These are phyloP conservation scores for Populus deltoides DNA, from an alignment of 345 rosid genomes.

Conservation along the genomic window DNA sequence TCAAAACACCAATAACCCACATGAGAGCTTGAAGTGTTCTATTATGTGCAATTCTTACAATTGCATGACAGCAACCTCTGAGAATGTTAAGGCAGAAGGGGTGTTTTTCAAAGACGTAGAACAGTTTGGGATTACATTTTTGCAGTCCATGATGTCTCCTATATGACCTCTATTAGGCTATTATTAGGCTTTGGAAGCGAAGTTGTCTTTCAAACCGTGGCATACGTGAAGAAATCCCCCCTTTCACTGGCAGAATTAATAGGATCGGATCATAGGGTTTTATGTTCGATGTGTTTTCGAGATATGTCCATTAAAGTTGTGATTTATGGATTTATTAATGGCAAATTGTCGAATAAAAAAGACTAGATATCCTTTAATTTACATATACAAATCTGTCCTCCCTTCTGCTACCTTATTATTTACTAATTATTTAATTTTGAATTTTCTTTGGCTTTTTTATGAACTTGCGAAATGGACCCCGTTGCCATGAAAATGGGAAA, in stretches of 20 bases:
- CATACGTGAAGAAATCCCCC: neutral
- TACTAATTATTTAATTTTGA: neutral
- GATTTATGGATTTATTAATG: neutral
- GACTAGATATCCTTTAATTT: neutral
- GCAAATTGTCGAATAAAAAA: neutral
- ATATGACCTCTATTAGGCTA: neutral
- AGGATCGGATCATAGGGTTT: slow-evolving; percentile 1
- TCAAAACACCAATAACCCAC: too few relatives aligned
- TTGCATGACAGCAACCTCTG: neutral
- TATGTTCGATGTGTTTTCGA: slow-evolving; percentile 12
- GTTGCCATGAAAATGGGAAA: neutral
- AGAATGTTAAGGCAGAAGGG: neutral
- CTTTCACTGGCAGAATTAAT: slow-evolving; percentile 7
- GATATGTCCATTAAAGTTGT: slow-evolving; percentile 15
- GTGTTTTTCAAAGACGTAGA: neutral
- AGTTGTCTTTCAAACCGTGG: slow-evolving; percentile 19
- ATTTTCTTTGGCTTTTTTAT: neutral
- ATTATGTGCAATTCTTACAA: too few relatives aligned
- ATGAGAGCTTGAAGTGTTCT: too few relatives aligned
- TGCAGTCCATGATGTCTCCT: neutral
- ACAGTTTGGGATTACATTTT: neutral
- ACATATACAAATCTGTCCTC: neutral
- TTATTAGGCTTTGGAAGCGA: neutral
- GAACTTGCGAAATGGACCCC: slow-evolving; percentile 30
- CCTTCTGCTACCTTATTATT: neutral